These are phyloP conservation scores for Marasmius sp. DNA, from an alignment of 1,284 basidiomycete species.

Conservation along the genomic window DNA sequence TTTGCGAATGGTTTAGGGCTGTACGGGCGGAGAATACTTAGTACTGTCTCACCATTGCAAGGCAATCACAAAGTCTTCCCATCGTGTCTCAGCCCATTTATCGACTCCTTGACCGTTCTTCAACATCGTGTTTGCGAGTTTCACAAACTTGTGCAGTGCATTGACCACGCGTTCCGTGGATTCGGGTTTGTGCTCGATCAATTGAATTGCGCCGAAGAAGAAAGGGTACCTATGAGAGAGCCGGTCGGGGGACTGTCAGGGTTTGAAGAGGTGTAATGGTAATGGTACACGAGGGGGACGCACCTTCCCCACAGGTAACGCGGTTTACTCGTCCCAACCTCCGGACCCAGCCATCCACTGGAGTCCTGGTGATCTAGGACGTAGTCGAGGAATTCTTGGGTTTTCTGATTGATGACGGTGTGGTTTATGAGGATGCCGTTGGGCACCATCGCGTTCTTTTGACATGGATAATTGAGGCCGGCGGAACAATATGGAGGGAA, in stretches of 20 bases:
- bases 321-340: slow-evolving; percentile 51
- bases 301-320: slow-evolving; percentile 56
- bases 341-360: slow-evolving; percentile 57
- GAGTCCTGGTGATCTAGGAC: slow-evolving; percentile 53
- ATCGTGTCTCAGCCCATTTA: slow-evolving; percentile 52
- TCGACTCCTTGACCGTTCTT: slow-evolving; percentile 51
- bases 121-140: slow-evolving; percentile 55
- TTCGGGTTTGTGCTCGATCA: slow-evolving; percentile 48
- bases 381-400: slow-evolving; percentile 50
- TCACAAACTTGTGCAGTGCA: slow-evolving; percentile 53
- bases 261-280: no score
- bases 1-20: slow-evolving; percentile 17
- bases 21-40: neutral
- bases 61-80: slow-evolving; percentile 58
- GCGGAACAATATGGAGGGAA: neutral
- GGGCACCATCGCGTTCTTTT: slow-evolving; percentile 53
- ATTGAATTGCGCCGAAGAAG: slow-evolving; percentile 53
- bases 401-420: slow-evolving; percentile 44
- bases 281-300: neutral
- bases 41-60: slow-evolving; percentile 45
- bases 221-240: slow-evolving; percentile 46
- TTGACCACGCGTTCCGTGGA: slow-evolving; percentile 44
- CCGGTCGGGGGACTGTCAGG: neutral
- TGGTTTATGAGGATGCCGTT: slow-evolving; percentile 46
- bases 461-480: neutral